phyloP scores from a whole-genome alignment of 371 early-diverging fungal species.

The Entomophthora muscae region DNA sequence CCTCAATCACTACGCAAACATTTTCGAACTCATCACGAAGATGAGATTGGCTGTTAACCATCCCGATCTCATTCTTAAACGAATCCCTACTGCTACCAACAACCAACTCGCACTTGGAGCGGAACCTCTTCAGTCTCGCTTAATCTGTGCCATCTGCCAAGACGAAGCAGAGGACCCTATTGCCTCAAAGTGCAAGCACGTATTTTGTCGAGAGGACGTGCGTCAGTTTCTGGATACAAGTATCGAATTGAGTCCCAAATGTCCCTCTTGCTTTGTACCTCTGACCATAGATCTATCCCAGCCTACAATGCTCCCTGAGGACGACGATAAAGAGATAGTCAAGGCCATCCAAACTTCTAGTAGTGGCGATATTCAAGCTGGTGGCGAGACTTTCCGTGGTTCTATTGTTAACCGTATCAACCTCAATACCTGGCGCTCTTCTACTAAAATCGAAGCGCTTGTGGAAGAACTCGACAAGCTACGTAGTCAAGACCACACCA shows the following conservation, averaged over 20 bases:
- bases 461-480: conserved; percentile 72
- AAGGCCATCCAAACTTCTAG: conserved; percentile 10
- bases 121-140: conserved; percentile 16
- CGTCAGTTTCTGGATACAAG: conserved; percentile 28
- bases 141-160: conserved; percentile 83
- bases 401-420: conserved; percentile 85
- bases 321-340: conserved; percentile 17
- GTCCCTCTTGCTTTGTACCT: conserved; percentile 69
- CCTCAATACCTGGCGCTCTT: conserved; percentile 65
- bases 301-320: conserved; percentile 15
- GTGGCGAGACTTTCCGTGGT: conserved; percentile 24
- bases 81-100: conserved; percentile 9
- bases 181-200: conserved; percentile 77
- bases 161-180: conserved; percentile 83
- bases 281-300: conserved; percentile 72
- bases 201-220: conserved; percentile 62
- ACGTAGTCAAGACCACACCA: conserved; percentile 55
- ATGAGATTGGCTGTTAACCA: conserved; percentile 78
- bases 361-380: conserved; percentile 13
- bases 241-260: conserved; percentile 31
- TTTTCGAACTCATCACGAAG: conserved; percentile 58
- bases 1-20: conserved; percentile 86
- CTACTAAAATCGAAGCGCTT: conserved; percentile 82
- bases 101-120: background rate
- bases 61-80: conserved; percentile 61